Evolutionary conservation across 495 filamentous ascomycete genomes (phyloP), one percentile per base, ranked within the genome.

Genomic region (Immersiella caudata): DNA sequence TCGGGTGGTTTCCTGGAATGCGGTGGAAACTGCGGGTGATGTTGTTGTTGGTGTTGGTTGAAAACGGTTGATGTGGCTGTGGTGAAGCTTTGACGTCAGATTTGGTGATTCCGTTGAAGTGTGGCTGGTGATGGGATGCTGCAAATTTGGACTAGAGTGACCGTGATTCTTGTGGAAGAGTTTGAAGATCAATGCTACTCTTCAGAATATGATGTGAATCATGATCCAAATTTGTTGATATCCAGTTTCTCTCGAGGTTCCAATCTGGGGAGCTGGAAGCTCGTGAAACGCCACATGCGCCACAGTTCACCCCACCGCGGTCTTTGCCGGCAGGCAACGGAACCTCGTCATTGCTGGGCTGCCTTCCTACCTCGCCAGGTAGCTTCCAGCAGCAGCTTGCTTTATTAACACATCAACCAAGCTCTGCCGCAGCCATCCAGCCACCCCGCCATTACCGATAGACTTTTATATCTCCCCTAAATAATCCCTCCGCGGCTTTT

Each of bases 31-130:
- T 50, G 24, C 24, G 24, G 58, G 27, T 40, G 60, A 25, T 26
- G 22, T 24, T 18, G 24, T 59, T 11, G 20, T 2, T 6, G 51
- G 6, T 33, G 21, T 27, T 11, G 55, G 51, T 64, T 6, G 64
- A 1, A 20, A 16, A 55, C 18, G 25, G 36, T 2, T n/a, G n/a
- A 1, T 54, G 24, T 35, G 25, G 55, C 50, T 50, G 6, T 18
- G 16, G 24, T 7, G 8, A 11, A 65, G 56, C 56, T 67, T 66
- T 65, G 64, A 72, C 56, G 67, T 67, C 62, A 59, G 58, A 12
- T 58, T 60, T 46, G 40, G 2, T n/a, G 18, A 16, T 61, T 55
- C n/a, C 20, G 12, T 57, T 57, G 22, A 57, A 18, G 54, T 57
- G 54, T 57, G 54, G 54, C 54, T 26, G 26, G 54, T 26, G 54